Conservation (phyloP, 306 rosid species). For the Abrus precatorius region DNA sequence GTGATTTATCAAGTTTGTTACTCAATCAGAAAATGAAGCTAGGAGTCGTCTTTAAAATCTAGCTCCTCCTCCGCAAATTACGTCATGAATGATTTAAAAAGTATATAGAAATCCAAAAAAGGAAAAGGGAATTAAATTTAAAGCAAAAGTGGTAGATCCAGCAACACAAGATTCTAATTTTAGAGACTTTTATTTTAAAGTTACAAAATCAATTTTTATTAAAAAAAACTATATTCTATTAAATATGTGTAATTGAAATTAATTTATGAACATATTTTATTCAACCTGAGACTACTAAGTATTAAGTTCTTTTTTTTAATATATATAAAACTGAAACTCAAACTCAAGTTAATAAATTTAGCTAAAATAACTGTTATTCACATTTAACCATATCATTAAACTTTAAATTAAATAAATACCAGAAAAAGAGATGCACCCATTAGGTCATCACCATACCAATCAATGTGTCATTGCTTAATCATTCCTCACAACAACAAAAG, state of each 20-base stretch:
- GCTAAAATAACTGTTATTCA: no score
- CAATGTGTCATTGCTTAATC: not conserved
- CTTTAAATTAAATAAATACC: no score
- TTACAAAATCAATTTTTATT: no score
- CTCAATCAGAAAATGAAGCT: slow-evolving; percentile 25
- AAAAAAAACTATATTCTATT: no score
- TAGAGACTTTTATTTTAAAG: not conserved
- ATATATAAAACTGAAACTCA: no score
- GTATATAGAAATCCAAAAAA: not conserved
- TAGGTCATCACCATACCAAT: slow-evolving; percentile 27
- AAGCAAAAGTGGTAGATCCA: slow-evolving; percentile 5
- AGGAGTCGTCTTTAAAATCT: slow-evolving; percentile 25
- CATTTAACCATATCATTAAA: no score
- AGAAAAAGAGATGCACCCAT: not conserved
- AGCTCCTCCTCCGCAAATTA: slow-evolving; percentile 38
- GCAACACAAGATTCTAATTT: slow-evolving; percentile 6
- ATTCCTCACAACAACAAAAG: not conserved
- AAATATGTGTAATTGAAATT: no score
- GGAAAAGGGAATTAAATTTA: not conserved
- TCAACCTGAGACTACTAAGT: no score
- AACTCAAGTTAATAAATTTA: no score
- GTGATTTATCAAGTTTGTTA: slow-evolving; percentile 12
- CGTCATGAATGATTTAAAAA: slow-evolving; percentile 6
- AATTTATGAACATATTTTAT: no score
- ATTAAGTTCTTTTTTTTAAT: no score